phyloP scores from a whole-genome alignment of 2,329 filamentous ascomycete genomes.

The Ploettnerulaceae sp. region DNA sequence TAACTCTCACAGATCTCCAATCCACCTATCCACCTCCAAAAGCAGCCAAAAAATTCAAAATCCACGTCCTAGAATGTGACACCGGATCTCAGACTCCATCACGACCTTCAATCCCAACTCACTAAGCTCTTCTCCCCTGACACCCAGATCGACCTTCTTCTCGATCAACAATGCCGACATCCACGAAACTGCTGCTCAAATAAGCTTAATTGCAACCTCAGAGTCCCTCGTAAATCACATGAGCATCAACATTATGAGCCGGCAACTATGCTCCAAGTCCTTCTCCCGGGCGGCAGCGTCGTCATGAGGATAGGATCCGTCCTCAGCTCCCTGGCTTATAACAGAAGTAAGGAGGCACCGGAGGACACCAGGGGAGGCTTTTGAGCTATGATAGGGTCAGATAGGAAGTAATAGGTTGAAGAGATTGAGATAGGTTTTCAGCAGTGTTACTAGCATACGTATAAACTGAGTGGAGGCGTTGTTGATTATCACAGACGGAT shows the following conservation, averaged over 20 bases:
- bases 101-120: slow-evolving; percentile 34
- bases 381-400: too few species aligned
- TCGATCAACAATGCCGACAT: slow-evolving; percentile 41
- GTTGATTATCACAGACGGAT: too few species aligned
- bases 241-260: slow-evolving; percentile 44
- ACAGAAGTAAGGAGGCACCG: neutral
- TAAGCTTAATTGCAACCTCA: slow-evolving; percentile 37
- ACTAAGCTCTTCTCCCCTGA: slow-evolving; percentile 29
- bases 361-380: too few species aligned
- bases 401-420: too few species aligned
- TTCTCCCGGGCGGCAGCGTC: slow-evolving; percentile 22
- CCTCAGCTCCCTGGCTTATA: slow-evolving; percentile 3
- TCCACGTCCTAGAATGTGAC: slow-evolving; percentile 40
- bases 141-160: slow-evolving; percentile 38
- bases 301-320: slow-evolving; percentile 22
- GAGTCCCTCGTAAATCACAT: slow-evolving; percentile 39
- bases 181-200: slow-evolving; percentile 36
- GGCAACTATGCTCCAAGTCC: slow-evolving; percentile 40
- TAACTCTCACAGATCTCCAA: too few species aligned
- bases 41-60: slow-evolving; percentile 24
- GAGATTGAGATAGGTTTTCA: too few species aligned
- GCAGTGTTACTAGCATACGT: too few species aligned
- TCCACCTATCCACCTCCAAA: too few species aligned
- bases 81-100: slow-evolving; percentile 36
- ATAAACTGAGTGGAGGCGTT: too few species aligned